These are phyloP conservation scores for Serendipita sp. DNA, from an alignment of 768 basidiomycete species.

Conservation along the genomic window DNA sequence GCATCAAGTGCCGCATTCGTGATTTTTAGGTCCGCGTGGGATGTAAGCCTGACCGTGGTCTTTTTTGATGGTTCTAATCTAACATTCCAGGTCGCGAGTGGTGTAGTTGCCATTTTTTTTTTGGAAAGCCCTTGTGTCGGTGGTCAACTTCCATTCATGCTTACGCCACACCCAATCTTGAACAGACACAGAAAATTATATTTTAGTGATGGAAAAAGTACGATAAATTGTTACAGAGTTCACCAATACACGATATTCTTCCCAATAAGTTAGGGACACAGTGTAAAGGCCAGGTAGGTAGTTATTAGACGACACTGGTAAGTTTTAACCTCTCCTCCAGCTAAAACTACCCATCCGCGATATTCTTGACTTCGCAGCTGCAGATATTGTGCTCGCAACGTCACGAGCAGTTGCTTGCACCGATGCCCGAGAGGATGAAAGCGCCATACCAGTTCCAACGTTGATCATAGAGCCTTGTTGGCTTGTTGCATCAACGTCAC, in stretches of 20 bases:
- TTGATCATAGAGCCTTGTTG: conserved; percentile 4
- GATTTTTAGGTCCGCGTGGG: conserved; percentile 55
- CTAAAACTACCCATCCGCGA: conserved; percentile 4
- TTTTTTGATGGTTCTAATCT: conserved; percentile 41
- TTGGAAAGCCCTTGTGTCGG: too few species aligned
- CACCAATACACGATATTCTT: too few species aligned
- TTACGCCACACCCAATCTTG: too few species aligned
- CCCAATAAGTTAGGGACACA: too few species aligned
- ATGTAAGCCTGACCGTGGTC: conserved; percentile 29
- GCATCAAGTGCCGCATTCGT: conserved; percentile 74
- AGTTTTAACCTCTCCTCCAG: background rate
- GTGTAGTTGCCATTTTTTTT: background rate
- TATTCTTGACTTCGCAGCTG: conserved; percentile 1
- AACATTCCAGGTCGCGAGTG: conserved; percentile 29
- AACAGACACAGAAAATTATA: too few species aligned
- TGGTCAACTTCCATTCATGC: too few species aligned
- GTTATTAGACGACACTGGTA: too few species aligned
- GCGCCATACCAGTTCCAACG: background rate
- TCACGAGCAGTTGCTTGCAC: conserved; percentile 1
- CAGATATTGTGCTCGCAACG: conserved; percentile 2
- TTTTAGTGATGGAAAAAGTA: too few species aligned
- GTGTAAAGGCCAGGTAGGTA: too few species aligned
- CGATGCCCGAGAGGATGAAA: background rate
- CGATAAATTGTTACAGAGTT: too few species aligned
- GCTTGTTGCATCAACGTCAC: conserved; percentile 1